These are phyloP conservation scores for Lathyrus oleraceus DNA, from an alignment of 306 rosid species.

Conservation along the genomic window DNA sequence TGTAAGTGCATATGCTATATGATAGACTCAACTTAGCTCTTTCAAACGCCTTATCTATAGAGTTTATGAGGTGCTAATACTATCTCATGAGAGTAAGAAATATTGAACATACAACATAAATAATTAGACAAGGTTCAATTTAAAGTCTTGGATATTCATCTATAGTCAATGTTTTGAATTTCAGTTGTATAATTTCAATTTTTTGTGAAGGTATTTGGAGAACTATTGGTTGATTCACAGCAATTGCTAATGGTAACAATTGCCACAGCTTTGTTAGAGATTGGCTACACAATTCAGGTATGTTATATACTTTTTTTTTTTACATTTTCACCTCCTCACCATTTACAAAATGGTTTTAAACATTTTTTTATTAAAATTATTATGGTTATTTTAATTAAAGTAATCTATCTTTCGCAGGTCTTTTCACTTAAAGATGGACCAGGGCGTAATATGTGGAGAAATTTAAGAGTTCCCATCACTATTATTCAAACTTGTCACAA, in stretches of 20 bases:
- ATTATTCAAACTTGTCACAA: slow-evolving; percentile 61
- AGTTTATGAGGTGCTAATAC: slow-evolving; percentile 1
- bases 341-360: neutral
- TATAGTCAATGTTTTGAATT: neutral
- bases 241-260: slow-evolving; percentile 79
- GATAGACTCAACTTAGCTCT: neutral
- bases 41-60: neutral
- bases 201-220: slow-evolving; percentile 75
- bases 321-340: slow-evolving; percentile 25
- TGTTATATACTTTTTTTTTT: slow-evolving; percentile 12
- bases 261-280: slow-evolving; percentile 74
- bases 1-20: neutral
- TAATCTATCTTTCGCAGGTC: slow-evolving; percentile 58
- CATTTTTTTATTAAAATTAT: neutral
- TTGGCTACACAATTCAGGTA: slow-evolving; percentile 84
- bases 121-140: neutral
- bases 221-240: slow-evolving; percentile 73
- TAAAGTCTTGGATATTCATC: neutral
- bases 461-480: slow-evolving; percentile 60
- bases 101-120: neutral
- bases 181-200: slow-evolving; percentile 5
- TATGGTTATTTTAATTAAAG: slow-evolving; percentile 27
- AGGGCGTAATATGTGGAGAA: slow-evolving; percentile 63
- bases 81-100: neutral
- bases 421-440: slow-evolving; percentile 87